A percentile compares a stretch with the other conserved stretches of the same genome.
These are phyloP conservation scores for Escovopsis weberi DNA, from an alignment of 2,329 filamentous ascomycete genomes.

Conservation along the genomic window DNA sequence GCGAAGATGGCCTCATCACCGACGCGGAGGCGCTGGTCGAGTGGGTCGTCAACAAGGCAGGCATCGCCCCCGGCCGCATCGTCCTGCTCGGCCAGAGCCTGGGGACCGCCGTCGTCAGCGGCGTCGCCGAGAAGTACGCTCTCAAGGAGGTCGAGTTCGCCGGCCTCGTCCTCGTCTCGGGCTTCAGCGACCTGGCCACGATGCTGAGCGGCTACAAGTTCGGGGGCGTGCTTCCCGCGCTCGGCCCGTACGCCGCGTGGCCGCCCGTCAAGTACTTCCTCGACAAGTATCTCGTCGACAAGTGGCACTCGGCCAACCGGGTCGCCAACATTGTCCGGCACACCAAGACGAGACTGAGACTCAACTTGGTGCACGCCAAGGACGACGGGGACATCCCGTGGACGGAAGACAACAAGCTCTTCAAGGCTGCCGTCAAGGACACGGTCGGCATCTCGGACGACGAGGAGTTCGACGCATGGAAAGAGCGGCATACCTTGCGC, in stretches of 20 bases:
- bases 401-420: slow-evolving; percentile 50
- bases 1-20: slow-evolving; percentile 65
- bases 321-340: slow-evolving; percentile 40
- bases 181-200: slow-evolving; percentile 60
- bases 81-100: slow-evolving; percentile 76
- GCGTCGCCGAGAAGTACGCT: slow-evolving; percentile 56
- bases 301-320: slow-evolving; percentile 60
- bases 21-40: slow-evolving; percentile 63
- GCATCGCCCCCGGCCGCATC: slow-evolving; percentile 56
- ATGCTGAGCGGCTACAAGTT: slow-evolving; percentile 68
- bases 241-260: slow-evolving; percentile 59
- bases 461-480: slow-evolving; percentile 26
- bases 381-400: slow-evolving; percentile 76
- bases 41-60: slow-evolving; percentile 51
- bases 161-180: slow-evolving; percentile 63
- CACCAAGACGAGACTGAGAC: slow-evolving; percentile 40
- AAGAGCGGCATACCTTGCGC: slow-evolving; percentile 28
- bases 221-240: slow-evolving; percentile 60
- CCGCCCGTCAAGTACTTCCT: slow-evolving; percentile 50
- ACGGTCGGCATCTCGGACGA: slow-evolving; percentile 24
- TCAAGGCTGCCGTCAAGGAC: slow-evolving; percentile 42
- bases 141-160: slow-evolving; percentile 53
- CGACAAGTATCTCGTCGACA: slow-evolving; percentile 54
- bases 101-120: slow-evolving; percentile 71
- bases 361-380: slow-evolving; percentile 65